Evolutionary conservation across 345 rosid species (phyloP).

Genomic region (Salix caprea): DNA sequence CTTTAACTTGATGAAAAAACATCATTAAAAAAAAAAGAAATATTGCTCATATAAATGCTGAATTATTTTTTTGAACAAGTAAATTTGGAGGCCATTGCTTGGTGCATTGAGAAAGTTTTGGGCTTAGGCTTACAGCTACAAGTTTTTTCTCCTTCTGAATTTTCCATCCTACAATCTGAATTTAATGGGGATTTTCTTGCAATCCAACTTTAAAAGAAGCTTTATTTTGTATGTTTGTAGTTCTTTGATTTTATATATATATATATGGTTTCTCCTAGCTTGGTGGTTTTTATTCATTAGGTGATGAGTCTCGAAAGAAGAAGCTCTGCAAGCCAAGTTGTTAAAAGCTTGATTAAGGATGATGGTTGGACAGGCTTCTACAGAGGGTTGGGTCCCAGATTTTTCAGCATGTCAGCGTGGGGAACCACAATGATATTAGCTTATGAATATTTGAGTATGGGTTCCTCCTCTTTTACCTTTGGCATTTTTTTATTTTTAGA

Average conservation of each 20-base stretch:
- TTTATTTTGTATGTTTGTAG: background rate
- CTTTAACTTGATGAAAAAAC: background rate
- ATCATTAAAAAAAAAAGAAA: background rate
- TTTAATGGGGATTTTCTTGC: background rate
- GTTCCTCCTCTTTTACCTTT: slow-evolving; percentile 11
- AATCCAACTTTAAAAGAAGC: background rate
- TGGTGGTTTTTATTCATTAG: slow-evolving; percentile 28
- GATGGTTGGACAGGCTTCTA: slow-evolving; percentile 96
- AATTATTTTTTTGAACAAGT: background rate
- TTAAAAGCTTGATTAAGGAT: slow-evolving; percentile 63
- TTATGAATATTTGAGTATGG: slow-evolving; percentile 94
- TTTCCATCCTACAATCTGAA: background rate
- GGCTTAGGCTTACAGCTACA: background rate
- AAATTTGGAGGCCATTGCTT: background rate
- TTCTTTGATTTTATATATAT: background rate
- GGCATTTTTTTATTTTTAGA: background rate
- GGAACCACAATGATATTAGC: slow-evolving; percentile 97
- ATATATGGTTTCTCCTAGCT: background rate
- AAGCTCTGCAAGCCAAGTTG: slow-evolving; percentile 64
- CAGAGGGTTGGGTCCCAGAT: slow-evolving; percentile 90
- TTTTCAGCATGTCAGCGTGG: slow-evolving; percentile 99
- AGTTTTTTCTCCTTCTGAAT: background rate
- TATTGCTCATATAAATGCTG: background rate
- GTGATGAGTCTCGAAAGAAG: slow-evolving; percentile 84
- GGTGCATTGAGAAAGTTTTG: background rate